Percentiles rank a stretch among this genome's conserved stretches.
Evolutionary conservation across 2,329 filamentous ascomycete species (phyloP).

Genomic region (Scortechinia acanthostroma): DNA sequence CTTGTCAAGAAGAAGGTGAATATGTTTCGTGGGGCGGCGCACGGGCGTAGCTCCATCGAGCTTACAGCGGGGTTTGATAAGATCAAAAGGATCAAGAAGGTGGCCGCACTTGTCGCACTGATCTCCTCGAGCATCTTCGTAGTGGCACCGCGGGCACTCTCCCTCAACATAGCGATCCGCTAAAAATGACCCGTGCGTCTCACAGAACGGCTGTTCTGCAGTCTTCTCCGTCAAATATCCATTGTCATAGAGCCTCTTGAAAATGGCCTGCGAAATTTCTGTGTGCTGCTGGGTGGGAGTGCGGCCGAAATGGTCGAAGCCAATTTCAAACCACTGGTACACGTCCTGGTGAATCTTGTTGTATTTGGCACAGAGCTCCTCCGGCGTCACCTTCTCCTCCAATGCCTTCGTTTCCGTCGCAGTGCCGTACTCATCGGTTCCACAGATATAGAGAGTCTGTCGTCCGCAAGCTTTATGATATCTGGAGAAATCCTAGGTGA

Average conservation of each 20-base stretch:
- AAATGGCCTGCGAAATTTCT: slow-evolving; percentile 86
- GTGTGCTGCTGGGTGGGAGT: slow-evolving; percentile 86
- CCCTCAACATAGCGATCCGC: slow-evolving; percentile 84
- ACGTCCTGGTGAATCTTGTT: slow-evolving; percentile 82
- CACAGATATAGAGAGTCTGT: slow-evolving; percentile 79
- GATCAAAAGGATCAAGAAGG: slow-evolving; percentile 56
- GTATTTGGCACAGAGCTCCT: slow-evolving; percentile 86
- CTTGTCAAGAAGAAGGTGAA: slow-evolving; percentile 81
- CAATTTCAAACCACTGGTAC: slow-evolving; percentile 93
- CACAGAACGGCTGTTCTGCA: slow-evolving; percentile 85
- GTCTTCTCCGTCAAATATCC: slow-evolving; percentile 81
- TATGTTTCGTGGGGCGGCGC: slow-evolving; percentile 76
- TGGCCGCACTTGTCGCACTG: slow-evolving; percentile 72
- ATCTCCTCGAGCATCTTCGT: slow-evolving; percentile 65
- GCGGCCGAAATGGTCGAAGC: slow-evolving; percentile 89
- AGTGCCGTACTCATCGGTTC: slow-evolving; percentile 90
- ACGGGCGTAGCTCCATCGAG: slow-evolving; percentile 78
- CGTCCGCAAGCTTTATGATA: slow-evolving; percentile 75
- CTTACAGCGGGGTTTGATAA: slow-evolving; percentile 75
- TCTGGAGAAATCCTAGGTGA: slow-evolving; percentile 32
- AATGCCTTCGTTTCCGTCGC: slow-evolving; percentile 93
- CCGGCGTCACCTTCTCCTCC: slow-evolving; percentile 75
- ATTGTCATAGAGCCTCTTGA: slow-evolving; percentile 79
- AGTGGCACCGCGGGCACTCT: slow-evolving; percentile 67
- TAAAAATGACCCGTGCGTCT: slow-evolving; percentile 68